A percentile compares a stretch with the other conserved stretches of the same genome.
Evolutionary conservation across 257 asterid genomes (phyloP).

Genomic region (Solanum paucissectum): DNA sequence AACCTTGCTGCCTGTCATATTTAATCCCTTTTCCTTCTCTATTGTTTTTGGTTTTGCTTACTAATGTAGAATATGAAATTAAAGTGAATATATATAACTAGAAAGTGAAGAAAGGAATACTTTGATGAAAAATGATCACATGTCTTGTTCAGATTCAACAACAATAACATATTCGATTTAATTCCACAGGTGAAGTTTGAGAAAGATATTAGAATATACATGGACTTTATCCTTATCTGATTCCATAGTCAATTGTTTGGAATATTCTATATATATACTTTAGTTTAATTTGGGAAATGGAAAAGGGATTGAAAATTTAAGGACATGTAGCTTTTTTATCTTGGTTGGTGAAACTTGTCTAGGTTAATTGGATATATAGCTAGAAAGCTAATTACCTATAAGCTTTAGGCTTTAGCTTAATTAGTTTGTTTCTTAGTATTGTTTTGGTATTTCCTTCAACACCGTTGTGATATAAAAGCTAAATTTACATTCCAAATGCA

Average conservation of each 20-base stretch:
- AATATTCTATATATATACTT: not conserved
- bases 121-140: not conserved
- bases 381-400: too few relatives aligned
- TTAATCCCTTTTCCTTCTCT: not conserved
- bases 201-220: too few relatives aligned
- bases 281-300: not conserved
- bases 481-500: too few relatives aligned
- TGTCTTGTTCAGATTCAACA: not conserved
- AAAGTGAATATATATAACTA: not conserved
- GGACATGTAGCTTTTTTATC: not conserved
- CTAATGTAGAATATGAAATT: not conserved
- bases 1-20: conserved; percentile 4
- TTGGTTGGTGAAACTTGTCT: not conserved
- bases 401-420: too few relatives aligned
- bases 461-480: too few relatives aligned
- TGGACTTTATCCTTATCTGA: not conserved
- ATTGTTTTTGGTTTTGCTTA: too few relatives aligned
- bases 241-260: not conserved
- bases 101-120: too few relatives aligned
- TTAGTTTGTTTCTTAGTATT: too few relatives aligned
- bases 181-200: too few relatives aligned
- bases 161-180: too few relatives aligned
- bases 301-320: not conserved
- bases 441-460: too few relatives aligned
- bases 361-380: too few relatives aligned